Evolutionary conservation across 73 alveolate genomes (phyloP).

Genomic region (Urostyla sp.): DNA sequence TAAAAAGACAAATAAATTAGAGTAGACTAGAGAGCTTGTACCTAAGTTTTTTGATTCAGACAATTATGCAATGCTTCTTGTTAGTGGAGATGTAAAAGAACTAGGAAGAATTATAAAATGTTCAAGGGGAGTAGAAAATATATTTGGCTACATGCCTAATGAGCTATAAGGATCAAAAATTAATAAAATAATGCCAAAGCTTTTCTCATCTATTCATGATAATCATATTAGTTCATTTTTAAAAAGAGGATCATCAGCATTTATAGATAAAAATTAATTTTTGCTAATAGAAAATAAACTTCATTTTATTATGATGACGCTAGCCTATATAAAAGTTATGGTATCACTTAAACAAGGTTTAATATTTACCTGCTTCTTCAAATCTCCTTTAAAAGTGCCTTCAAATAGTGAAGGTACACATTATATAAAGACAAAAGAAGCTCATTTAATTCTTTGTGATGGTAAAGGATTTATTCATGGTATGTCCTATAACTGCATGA

Average conservation of each 20-base stretch:
- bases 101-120: constrained; percentile 44
- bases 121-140: constrained; percentile 8
- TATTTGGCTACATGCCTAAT: constrained; percentile 54
- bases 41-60: constrained; percentile 55
- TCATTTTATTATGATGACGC: constrained; percentile 21
- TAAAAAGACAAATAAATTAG: constrained; percentile 33
- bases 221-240: constrained; percentile 16
- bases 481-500: constrained; percentile 54
- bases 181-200: constrained; percentile 56
- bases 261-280: constrained; percentile 18
- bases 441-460: constrained; percentile 56
- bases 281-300: constrained; percentile 22
- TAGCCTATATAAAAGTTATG: constrained; percentile 42
- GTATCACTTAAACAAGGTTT: constrained; percentile 47
- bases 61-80: constrained; percentile 50
- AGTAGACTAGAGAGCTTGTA: constrained; percentile 21
- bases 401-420: neutral
- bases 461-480: constrained; percentile 17
- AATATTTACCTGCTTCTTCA: constrained; percentile 45
- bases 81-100: constrained; percentile 56
- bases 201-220: constrained; percentile 45
- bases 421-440: constrained; percentile 43
- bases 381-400: constrained; percentile 41
- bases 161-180: constrained; percentile 32
- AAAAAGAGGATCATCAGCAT: constrained; percentile 45